A percentile compares a stretch with the other conserved stretches of the same genome.
Conservation (phyloP, 805 yeast genomes). For the Suhomyces canberraensis region DNA sequence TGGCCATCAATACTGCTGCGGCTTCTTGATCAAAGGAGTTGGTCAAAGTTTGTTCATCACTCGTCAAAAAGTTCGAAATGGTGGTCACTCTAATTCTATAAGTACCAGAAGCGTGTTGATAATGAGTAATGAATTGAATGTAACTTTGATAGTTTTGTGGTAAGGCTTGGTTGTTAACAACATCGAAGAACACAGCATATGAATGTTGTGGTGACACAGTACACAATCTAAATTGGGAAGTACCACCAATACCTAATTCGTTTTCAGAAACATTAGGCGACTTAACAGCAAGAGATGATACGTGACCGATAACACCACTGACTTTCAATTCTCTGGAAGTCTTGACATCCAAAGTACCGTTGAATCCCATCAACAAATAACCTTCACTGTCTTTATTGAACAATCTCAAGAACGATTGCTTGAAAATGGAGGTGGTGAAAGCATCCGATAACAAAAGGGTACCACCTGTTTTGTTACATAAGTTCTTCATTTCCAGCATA, state of each 20-base stretch:
- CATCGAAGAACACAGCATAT: constrained; percentile 86
- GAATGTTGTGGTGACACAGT: constrained; percentile 83
- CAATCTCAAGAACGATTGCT: constrained; percentile 83
- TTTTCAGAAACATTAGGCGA: constrained; percentile 81
- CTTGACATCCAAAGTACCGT: constrained; percentile 82
- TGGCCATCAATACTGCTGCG: constrained; percentile 90
- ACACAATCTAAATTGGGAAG: constrained; percentile 84
- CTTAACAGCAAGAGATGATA: constrained; percentile 66
- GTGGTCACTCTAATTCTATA: constrained; percentile 90
- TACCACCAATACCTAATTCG: constrained; percentile 91
- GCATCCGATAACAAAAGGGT: constrained; percentile 84
- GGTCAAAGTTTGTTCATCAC: constrained; percentile 46
- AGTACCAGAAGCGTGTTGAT: constrained; percentile 94
- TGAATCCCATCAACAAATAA: constrained; percentile 83
- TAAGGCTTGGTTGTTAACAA: constrained; percentile 46
- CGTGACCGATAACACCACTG: constrained; percentile 93
- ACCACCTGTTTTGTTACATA: constrained; percentile 88
- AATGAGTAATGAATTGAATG: constrained; percentile 85
- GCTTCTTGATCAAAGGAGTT: constrained; percentile 96
- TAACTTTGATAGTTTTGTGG: constrained; percentile 48
- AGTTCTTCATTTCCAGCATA: constrained; percentile 85
- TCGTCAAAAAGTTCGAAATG: constrained; percentile 53
- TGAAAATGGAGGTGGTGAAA: constrained; percentile 90
- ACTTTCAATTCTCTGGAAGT: constrained; percentile 85
- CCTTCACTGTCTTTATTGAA: constrained; percentile 88